phyloP scores from a whole-genome alignment of 1,284 basidiomycete species.

The Ceratobasidium papillatum region DNA sequence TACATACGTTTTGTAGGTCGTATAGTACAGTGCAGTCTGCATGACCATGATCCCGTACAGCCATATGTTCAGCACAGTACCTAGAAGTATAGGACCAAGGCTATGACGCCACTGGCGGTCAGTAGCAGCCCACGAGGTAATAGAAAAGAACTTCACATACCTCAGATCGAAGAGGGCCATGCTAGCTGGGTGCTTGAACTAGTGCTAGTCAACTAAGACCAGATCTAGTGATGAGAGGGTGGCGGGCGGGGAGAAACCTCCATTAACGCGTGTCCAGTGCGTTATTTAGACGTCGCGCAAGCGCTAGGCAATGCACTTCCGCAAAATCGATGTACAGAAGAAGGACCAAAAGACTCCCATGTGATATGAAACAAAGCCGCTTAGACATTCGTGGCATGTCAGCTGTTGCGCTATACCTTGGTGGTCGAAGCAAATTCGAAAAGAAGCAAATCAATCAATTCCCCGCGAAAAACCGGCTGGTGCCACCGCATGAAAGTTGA shows the following conservation, averaged over 20 bases:
- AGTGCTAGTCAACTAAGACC: neutral
- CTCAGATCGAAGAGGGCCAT: conserved; percentile 15
- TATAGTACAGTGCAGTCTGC: conserved; percentile 28
- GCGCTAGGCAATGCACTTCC: neutral
- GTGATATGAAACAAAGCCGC: neutral
- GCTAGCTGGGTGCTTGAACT: neutral
- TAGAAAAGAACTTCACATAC: neutral
- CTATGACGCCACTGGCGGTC: neutral
- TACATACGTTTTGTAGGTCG: conserved; percentile 12
- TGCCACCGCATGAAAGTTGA: neutral
- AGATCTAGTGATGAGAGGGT: neutral
- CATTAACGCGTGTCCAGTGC: neutral
- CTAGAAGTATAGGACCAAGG: conserved; percentile 25
- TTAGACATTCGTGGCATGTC: neutral
- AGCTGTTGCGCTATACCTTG: neutral
- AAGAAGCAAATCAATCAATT: neutral
- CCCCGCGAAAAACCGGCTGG: neutral
- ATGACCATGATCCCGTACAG: conserved; percentile 37
- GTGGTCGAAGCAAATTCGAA: neutral
- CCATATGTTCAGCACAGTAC: conserved; percentile 33
- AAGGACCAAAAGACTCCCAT: neutral
- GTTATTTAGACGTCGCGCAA: neutral
- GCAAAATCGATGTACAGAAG: neutral
- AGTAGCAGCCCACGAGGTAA: neutral
- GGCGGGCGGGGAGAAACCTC: neutral